These are phyloP conservation scores for Dactylella cylindrospora DNA, from an alignment of 2,329 filamentous ascomycete genomes.

Conservation along the genomic window DNA sequence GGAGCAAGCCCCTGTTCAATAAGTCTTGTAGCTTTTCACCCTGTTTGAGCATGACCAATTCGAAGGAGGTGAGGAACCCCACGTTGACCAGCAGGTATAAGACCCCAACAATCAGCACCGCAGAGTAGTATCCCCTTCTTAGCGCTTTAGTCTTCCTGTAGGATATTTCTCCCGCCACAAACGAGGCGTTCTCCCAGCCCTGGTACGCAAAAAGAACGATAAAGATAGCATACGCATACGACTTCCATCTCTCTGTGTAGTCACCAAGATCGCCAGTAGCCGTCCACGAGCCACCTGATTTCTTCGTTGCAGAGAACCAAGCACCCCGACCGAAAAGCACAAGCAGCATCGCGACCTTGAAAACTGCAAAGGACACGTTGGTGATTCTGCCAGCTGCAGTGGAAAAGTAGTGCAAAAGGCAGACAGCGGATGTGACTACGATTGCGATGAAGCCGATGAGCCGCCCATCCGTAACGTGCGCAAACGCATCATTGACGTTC, in stretches of 20 bases:
- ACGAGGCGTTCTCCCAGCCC: slow-evolving; percentile 54
- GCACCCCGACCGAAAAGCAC: slow-evolving; percentile 46
- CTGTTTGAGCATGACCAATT: slow-evolving; percentile 15
- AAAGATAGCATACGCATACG: slow-evolving; percentile 51
- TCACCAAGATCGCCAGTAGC: background rate
- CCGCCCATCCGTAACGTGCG: slow-evolving; percentile 49
- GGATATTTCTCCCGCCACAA: slow-evolving; percentile 51
- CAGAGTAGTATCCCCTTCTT: slow-evolving; percentile 51
- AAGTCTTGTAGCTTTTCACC: too few relatives aligned
- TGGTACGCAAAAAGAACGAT: slow-evolving; percentile 53
- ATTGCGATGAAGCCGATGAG: slow-evolving; percentile 51
- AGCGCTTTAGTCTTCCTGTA: slow-evolving; percentile 50
- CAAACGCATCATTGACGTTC: slow-evolving; percentile 48
- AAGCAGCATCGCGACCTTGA: slow-evolving; percentile 49
- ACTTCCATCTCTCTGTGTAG: slow-evolving; percentile 45
- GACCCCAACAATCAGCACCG: slow-evolving; percentile 50
- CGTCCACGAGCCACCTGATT: slow-evolving; percentile 47
- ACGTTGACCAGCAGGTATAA: slow-evolving; percentile 53
- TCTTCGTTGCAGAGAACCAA: slow-evolving; percentile 14
- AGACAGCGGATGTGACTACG: slow-evolving; percentile 51
- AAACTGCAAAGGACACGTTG: slow-evolving; percentile 52
- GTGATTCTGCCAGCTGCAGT: slow-evolving; percentile 51
- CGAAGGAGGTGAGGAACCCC: slow-evolving; percentile 50
- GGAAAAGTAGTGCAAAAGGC: slow-evolving; percentile 52
- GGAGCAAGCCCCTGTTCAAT: background rate